Evolutionary conservation across 257 asterid genomes (phyloP).

Genomic region (Jaltomata sinuosa): DNA sequence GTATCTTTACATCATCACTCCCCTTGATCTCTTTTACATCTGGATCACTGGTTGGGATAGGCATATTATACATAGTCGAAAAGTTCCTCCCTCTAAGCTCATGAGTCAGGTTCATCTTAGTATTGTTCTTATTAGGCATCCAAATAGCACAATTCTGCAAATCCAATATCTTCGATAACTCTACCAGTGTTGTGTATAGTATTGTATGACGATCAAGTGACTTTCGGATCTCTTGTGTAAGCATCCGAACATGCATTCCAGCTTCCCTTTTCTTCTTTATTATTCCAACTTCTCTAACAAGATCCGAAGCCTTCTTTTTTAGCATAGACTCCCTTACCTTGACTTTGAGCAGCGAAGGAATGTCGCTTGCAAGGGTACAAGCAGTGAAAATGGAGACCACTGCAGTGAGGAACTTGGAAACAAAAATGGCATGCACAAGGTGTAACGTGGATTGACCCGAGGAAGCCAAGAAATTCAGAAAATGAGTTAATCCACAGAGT

Average conservation of each 20-base stretch:
- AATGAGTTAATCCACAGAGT: slow-evolving; percentile 92
- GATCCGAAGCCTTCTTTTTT: slow-evolving; percentile 75
- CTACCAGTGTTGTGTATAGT: slow-evolving; percentile 71
- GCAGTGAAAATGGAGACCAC: slow-evolving; percentile 80
- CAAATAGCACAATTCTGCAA: slow-evolving; percentile 78
- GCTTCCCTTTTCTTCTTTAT: slow-evolving; percentile 71
- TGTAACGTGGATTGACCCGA: slow-evolving; percentile 77
- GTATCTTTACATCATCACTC: slow-evolving; percentile 53
- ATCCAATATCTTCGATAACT: slow-evolving; percentile 69
- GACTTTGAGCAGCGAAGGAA: slow-evolving; percentile 63
- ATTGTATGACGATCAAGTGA: slow-evolving; percentile 91
- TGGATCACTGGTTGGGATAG: slow-evolving; percentile 44
- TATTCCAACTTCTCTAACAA: slow-evolving; percentile 68
- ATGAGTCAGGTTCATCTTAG: slow-evolving; percentile 64
- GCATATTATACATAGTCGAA: slow-evolving; percentile 8
- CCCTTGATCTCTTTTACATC: slow-evolving; percentile 59
- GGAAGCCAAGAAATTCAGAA: slow-evolving; percentile 80
- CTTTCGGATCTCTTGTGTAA: slow-evolving; percentile 81
- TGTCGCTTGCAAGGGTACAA: slow-evolving; percentile 54
- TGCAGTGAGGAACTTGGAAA: slow-evolving; percentile 73
- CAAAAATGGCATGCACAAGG: slow-evolving; percentile 65
- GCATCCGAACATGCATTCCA: slow-evolving; percentile 82
- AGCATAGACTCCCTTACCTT: slow-evolving; percentile 79
- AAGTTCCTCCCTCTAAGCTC: slow-evolving; percentile 41
- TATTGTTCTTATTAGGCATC: slow-evolving; percentile 69